A percentile compares a stretch with the other conserved stretches of the same genome.
Evolutionary conservation across 371 early-diverging fungal species (phyloP).

Genomic region (Gilbertella persicaria): DNA sequence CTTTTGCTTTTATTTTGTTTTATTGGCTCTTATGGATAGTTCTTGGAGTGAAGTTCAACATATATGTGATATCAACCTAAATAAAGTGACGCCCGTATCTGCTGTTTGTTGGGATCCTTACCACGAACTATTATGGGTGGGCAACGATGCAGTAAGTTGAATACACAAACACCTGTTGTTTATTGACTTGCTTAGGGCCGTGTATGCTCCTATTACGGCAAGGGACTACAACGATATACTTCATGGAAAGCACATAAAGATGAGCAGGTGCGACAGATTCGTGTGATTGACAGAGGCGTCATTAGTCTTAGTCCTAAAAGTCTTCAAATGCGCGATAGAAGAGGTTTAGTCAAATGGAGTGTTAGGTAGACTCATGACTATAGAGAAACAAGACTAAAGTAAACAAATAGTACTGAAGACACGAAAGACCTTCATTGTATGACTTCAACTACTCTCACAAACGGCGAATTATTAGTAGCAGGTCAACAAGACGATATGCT

Average conservation of each 20-base stretch:
- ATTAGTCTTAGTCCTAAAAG: conserved; percentile 68
- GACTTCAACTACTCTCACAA: conserved; percentile 62
- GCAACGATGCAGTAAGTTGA: conserved; percentile 68
- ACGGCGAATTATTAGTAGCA: conserved; percentile 69
- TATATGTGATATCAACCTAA: conserved; percentile 42
- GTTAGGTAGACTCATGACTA: conserved; percentile 49
- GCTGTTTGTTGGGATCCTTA: conserved; percentile 73
- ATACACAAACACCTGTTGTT: background rate
- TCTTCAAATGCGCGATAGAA: conserved; percentile 66
- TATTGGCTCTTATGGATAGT: conserved; percentile 33
- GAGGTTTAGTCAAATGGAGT: conserved; percentile 75
- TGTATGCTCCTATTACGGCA: conserved; percentile 59
- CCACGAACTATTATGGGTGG: conserved; percentile 79
- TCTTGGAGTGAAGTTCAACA: conserved; percentile 51
- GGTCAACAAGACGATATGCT: conserved; percentile 67
- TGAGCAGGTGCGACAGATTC: conserved; percentile 67
- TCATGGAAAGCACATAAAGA: conserved; percentile 66
- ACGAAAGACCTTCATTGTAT: conserved; percentile 68
- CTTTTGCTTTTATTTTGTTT: background rate
- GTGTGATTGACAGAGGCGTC: conserved; percentile 67
- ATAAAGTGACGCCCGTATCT: conserved; percentile 55
- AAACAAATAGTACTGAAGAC: conserved; percentile 47
- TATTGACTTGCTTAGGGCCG: conserved; percentile 49
- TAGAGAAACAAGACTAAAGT: background rate
- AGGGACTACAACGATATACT: conserved; percentile 68